Evolutionary conservation across 2,329 filamentous ascomycete species (phyloP), one percentile per base, ranked within the genome.

Genomic region (Scedosporium apiospermum): DNA sequence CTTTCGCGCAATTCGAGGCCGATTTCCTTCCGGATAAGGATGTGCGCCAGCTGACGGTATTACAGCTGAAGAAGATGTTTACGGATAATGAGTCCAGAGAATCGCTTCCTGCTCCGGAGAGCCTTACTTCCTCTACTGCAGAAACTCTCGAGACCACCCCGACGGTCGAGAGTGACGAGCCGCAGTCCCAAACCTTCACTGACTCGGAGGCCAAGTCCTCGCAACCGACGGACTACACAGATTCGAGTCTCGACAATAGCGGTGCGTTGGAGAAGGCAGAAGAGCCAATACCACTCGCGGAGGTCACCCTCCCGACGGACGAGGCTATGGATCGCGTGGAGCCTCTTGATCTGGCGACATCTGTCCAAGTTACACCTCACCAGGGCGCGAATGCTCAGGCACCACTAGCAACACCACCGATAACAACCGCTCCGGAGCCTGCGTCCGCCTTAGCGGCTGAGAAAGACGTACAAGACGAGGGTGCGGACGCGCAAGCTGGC

Each of bases 1-100:
- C 86, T 0, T 99, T 99, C 76, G 82, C 86, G 63, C 89, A 95
- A 62, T 98, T 99, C 64, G 96, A 99, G 72, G 85, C 87, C 53
- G 90, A 96, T 68, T 99, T 93, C 75, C 88, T 99, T 69, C 93
- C 93, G 0, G 96, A 99, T 73, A 98, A 96, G 70, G 95, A 99
- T 76, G 96, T 99, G 70, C 85, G 92, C 65, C 87, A 95, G 69
- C 79, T 99, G 65, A 96, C 95, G 12, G 91, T 93, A 64, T 82
- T 97, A 65, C 96, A 99, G 71, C 79, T 99, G 63, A 93, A 90
- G 72, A 96, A 96, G 72, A 90, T 99, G 72, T 99, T 99, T 71
- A 85, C 93, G 6, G 93, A 98, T 72, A 89, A 92, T 68, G 91
- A 93, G 66, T 92, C 91, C 2, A 88, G 89, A 64, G 88, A 91